Evolutionary conservation across 345 rosid genomes (phyloP).

Genomic region (Mallotus nudiflorus): DNA sequence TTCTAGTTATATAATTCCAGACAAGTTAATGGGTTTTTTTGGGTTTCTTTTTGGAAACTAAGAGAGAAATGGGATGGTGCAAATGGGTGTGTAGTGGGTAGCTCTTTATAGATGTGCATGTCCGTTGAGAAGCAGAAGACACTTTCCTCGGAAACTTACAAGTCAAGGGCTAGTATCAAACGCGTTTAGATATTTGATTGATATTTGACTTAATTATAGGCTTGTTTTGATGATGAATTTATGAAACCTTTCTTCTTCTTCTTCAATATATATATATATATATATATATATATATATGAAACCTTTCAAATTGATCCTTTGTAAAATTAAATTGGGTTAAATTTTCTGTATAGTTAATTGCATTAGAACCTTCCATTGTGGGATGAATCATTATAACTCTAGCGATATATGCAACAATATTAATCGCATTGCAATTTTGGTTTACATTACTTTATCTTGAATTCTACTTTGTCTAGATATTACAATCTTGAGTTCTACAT

Average conservation of each 20-base stretch:
- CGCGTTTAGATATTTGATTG: conserved; percentile 5
- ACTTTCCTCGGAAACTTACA: not conserved
- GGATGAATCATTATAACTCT: not conserved
- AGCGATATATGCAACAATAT: too few species aligned
- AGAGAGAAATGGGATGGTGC: not conserved
- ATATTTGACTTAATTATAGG: not conserved
- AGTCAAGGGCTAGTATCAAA: not conserved
- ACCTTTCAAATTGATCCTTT: too few species aligned
- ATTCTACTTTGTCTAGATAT: too few species aligned
- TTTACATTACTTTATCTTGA: too few species aligned
- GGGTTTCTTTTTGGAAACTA: not conserved
- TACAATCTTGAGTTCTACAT: too few species aligned
- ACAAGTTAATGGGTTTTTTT: too few species aligned
- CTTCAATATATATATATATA: too few species aligned
- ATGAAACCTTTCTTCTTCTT: too few species aligned
- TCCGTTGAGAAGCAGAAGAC: not conserved
- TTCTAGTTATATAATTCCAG: too few species aligned
- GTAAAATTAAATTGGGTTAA: not conserved
- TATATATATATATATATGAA: too few species aligned
- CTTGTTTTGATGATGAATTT: not conserved
- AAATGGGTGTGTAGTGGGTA: not conserved
- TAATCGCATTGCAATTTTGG: not conserved
- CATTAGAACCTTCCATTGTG: not conserved
- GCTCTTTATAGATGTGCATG: not conserved
- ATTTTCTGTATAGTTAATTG: not conserved